A percentile compares a stretch with the other conserved stretches of the same genome.
Conservation (phyloP, 2,329 filamentous ascomycete genomes). For the Beauveria sp. region DNA sequence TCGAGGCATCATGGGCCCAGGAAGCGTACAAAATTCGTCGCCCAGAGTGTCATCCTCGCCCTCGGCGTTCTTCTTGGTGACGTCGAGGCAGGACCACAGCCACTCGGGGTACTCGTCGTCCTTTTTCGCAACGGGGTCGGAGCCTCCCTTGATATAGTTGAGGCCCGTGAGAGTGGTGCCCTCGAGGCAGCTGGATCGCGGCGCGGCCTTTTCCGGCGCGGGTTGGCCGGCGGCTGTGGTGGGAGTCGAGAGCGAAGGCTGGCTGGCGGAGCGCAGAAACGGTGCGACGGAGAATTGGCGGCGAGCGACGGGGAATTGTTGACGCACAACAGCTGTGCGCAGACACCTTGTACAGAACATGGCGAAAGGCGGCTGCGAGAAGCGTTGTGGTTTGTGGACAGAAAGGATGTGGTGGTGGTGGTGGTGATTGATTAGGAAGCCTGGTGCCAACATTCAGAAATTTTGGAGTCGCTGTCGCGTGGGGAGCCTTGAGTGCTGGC, state of each 20-base stretch:
- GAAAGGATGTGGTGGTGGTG: constrained; percentile 18
- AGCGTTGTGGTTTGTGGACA: constrained; percentile 14
- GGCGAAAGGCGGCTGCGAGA: not conserved
- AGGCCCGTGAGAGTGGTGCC: constrained; percentile 67
- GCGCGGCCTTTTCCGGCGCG: constrained; percentile 19
- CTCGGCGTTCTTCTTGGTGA: constrained; percentile 44
- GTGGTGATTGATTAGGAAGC: not conserved
- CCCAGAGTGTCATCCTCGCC: constrained; percentile 49
- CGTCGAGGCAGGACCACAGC: constrained; percentile 67
- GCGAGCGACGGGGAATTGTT: constrained; percentile 24
- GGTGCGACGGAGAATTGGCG: constrained; percentile 34
- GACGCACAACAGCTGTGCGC: constrained; percentile 30
- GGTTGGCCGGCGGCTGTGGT: constrained; percentile 24
- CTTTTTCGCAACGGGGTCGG: constrained; percentile 64
- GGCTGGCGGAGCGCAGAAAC: constrained; percentile 27
- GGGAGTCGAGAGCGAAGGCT: constrained; percentile 30
- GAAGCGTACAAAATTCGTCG: constrained; percentile 70
- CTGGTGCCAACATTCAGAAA: not conserved
- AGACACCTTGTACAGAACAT: constrained; percentile 44
- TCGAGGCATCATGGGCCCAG: not conserved
- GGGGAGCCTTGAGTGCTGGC: not conserved
- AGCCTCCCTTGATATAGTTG: constrained; percentile 67
- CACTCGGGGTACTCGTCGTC: constrained; percentile 74
- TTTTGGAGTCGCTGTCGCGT: constrained; percentile 21
- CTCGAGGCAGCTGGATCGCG: constrained; percentile 48